Evolutionary conservation across 495 filamentous ascomycete species (phyloP).

Genomic region (Daldinia childiae): DNA sequence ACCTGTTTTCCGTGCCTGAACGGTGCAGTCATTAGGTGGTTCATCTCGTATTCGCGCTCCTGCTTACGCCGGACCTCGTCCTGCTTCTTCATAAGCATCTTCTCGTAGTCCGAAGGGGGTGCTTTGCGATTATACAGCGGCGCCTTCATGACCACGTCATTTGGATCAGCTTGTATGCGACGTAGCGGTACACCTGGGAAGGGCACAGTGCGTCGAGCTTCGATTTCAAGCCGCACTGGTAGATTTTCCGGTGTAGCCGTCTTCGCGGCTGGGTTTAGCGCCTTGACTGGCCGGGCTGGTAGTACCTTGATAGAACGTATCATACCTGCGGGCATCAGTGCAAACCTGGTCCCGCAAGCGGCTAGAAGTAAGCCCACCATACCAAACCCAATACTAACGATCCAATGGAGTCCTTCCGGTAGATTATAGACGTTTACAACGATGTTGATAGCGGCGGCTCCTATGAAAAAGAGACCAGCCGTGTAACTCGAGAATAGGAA

Average conservation of each 20-base stretch:
- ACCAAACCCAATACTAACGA: conserved; percentile 58
- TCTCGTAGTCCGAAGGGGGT: conserved; percentile 35
- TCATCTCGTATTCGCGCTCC: conserved; percentile 54
- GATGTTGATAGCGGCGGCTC: conserved; percentile 65
- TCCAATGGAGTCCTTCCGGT: conserved; percentile 53
- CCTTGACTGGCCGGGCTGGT: conserved; percentile 30
- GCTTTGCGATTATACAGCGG: conserved; percentile 50
- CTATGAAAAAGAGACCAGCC: conserved; percentile 65
- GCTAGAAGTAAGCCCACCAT: conserved; percentile 56
- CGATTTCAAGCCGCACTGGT: conserved; percentile 50
- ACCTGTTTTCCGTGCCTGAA: conserved; percentile 54
- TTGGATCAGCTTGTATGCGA: conserved; percentile 46
- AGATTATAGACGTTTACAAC: conserved; percentile 55
- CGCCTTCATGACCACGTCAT: conserved; percentile 48
- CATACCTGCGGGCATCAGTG: conserved; percentile 53
- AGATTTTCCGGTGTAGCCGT: not conserved
- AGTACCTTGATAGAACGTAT: conserved; percentile 55
- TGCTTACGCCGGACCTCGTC: conserved; percentile 45
- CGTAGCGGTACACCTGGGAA: conserved; percentile 51
- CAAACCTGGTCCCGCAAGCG: conserved; percentile 57
- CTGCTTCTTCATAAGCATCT: conserved; percentile 36
- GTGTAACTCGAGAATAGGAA: conserved; percentile 67
- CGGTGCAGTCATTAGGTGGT: conserved; percentile 60
- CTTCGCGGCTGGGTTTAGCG: not conserved
- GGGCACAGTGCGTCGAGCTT: conserved; percentile 42